Evolutionary conservation across 805 yeast genomes (phyloP).

Genomic region (Wickerhamia fluorescens): DNA sequence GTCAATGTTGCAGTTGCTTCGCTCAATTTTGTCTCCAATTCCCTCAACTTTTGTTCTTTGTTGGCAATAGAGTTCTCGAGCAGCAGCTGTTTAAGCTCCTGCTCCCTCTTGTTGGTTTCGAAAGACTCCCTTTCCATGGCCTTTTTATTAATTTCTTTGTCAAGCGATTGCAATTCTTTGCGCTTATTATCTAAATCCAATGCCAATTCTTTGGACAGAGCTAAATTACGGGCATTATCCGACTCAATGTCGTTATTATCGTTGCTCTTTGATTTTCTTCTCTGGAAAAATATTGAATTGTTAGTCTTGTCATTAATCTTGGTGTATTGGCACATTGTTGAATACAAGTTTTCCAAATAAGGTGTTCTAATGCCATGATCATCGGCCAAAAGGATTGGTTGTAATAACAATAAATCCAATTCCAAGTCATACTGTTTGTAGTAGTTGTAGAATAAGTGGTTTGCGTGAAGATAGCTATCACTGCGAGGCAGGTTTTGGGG

Average conservation of each 20-base stretch:
- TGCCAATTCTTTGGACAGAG: background rate
- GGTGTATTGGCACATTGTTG: slow-evolving; percentile 60
- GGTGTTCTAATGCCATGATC: slow-evolving; percentile 84
- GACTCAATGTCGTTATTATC: background rate
- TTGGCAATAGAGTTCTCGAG: slow-evolving; percentile 15
- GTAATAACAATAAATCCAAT: slow-evolving; percentile 70
- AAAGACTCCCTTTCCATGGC: slow-evolving; percentile 11
- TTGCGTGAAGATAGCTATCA: slow-evolving; percentile 39
- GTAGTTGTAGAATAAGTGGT: slow-evolving; percentile 62
- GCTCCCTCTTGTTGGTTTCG: slow-evolving; percentile 14
- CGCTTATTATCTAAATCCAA: slow-evolving; percentile 12
- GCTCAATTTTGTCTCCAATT: slow-evolving; percentile 2
- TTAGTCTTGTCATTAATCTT: slow-evolving; percentile 32
- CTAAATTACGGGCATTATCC: background rate
- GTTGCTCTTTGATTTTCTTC: slow-evolving; percentile 7
- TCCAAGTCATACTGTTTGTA: slow-evolving; percentile 45
- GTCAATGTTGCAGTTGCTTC: background rate
- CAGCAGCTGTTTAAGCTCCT: slow-evolving; percentile 14
- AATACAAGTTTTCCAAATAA: slow-evolving; percentile 80
- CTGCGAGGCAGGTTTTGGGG: slow-evolving; percentile 25
- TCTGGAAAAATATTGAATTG: slow-evolving; percentile 23
- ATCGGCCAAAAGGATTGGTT: slow-evolving; percentile 86
- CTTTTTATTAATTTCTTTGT: slow-evolving; percentile 12
- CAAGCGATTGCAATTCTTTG: slow-evolving; percentile 15
- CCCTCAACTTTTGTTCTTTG: slow-evolving; percentile 10